Percentiles rank a stretch among this genome's conserved stretches.
Evolutionary conservation across 306 rosid genomes (phyloP).

Genomic region (Carpinus viminea): DNA sequence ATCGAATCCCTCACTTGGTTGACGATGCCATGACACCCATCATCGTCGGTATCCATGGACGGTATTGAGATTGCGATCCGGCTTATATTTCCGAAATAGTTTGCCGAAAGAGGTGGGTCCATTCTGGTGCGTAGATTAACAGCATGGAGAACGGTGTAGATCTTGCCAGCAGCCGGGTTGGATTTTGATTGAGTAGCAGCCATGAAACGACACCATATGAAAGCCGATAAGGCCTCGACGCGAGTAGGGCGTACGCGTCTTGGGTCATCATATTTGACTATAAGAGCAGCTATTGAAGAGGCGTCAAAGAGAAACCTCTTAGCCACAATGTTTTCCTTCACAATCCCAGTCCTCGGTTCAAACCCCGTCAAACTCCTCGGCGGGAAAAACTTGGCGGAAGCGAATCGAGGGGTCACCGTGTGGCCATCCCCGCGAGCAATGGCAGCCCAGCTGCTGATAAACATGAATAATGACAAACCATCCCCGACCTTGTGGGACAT

Average conservation of each 20-base stretch:
- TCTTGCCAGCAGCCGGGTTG: no score
- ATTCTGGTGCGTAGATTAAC: conserved; percentile 23
- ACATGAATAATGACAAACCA: conserved; percentile 27
- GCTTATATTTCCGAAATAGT: conserved; percentile 13
- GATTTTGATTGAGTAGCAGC: neutral
- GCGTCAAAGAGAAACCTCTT: conserved; percentile 31
- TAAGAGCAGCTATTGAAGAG: conserved; percentile 18
- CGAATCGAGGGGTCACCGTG: conserved; percentile 4
- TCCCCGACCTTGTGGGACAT: conserved; percentile 40
- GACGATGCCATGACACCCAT: conserved; percentile 5
- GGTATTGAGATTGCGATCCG: neutral
- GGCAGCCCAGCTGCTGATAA: conserved; percentile 33
- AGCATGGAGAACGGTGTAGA: conserved; percentile 13
- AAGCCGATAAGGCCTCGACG: conserved; percentile 16
- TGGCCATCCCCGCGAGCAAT: neutral
- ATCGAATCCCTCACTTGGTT: conserved; percentile 4
- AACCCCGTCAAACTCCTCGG: conserved; percentile 16
- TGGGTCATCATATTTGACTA: neutral
- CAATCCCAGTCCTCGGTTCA: conserved; percentile 15
- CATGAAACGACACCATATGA: conserved; percentile 24
- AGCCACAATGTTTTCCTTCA: conserved; percentile 19
- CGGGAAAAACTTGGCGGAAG: conserved; percentile 17
- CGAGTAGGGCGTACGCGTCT: neutral
- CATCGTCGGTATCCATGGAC: neutral
- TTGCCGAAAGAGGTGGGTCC: conserved; percentile 6